Base-by-base conservation (phyloP, 441 rosid genomes). In the Jatropha multifida region DNA sequence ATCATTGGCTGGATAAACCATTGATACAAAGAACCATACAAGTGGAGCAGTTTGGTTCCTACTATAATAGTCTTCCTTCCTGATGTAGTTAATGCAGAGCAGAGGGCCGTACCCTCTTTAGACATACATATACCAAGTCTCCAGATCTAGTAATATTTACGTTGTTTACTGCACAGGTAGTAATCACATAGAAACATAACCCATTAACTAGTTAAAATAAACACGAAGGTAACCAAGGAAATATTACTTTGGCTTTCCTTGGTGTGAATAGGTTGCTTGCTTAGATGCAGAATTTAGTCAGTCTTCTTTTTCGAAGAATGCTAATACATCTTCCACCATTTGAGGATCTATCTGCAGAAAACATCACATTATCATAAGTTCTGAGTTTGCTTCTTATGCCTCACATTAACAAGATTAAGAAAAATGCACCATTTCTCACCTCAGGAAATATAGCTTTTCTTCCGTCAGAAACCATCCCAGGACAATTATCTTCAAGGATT, bases 281-380 rank as follows among this genome's bases (percentile, higher is more conserved):
- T 59, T 17, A 11, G 49, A 32, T 65, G 9, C 37, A 55, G 74
- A 42, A 23, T 59, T 1, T 3, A 26, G 58, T 66, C 20, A 7
- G 15, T 40, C 61, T 41, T 38, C 26, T 40, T 2, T 9, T 23
- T n/a, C 63, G 38, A 18, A 41, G 4, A 2, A 11, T 7, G 60
- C 9, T 3, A 64, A 5, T 9, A 51, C 11, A 6, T 49, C 11
- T 7, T 49, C 62, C 15, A n/a, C 0, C 20, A 7, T 46, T 18
- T 37, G 13, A 63, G 62, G 38, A 32, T 20, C 4, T 38, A 13
- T 18, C 76, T 63, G 60, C 76, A 73, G 63, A 65, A 73, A 49
- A 15, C 32, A 72, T 32, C 48, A 26, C 18, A 27, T 14, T 23
- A 58, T 41, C 9, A 40, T 59, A 14, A 71, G 40, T 46, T 41